These are phyloP conservation scores for Citrus trifoliata DNA, from an alignment of 345 rosid genomes.

Conservation along the genomic window DNA sequence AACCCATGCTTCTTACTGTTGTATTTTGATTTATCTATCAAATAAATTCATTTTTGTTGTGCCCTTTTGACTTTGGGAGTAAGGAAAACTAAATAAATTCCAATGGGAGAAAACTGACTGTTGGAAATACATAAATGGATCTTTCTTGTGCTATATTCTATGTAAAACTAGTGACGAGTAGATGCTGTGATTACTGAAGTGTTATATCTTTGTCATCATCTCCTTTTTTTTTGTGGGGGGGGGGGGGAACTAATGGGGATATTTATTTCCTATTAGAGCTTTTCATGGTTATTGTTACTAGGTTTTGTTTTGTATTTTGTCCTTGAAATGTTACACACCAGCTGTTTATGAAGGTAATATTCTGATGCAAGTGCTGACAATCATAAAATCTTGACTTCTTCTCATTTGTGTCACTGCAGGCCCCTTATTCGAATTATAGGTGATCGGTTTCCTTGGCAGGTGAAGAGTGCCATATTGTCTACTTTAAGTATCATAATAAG, in stretches of 20 bases:
- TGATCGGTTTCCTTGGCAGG: slow-evolving; percentile 99
- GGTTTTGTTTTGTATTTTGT: not conserved
- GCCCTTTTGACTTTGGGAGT: not conserved
- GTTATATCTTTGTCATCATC: not conserved
- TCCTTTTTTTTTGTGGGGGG: not conserved
- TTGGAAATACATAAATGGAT: not conserved
- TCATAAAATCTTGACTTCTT: not conserved
- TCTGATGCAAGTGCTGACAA: not conserved
- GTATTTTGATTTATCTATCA: not conserved
- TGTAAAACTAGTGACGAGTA: not conserved
- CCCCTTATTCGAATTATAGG: slow-evolving; percentile 97
- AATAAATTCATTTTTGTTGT: not conserved
- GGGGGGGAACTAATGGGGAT: not conserved
- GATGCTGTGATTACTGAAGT: not conserved
- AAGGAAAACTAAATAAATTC: not conserved
- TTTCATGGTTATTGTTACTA: not conserved
- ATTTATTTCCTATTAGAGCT: not conserved
- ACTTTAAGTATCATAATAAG: slow-evolving; percentile 74
- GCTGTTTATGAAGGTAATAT: not conserved
- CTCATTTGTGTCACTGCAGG: slow-evolving; percentile 43
- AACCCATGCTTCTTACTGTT: not conserved
- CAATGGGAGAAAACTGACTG: not conserved
- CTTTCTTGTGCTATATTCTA: not conserved
- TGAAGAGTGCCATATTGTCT: slow-evolving; percentile 90
- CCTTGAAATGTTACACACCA: not conserved